Evolutionary conservation across 768 basidiomycete species (phyloP).

Genomic region (Leccinum aurantiacum): DNA sequence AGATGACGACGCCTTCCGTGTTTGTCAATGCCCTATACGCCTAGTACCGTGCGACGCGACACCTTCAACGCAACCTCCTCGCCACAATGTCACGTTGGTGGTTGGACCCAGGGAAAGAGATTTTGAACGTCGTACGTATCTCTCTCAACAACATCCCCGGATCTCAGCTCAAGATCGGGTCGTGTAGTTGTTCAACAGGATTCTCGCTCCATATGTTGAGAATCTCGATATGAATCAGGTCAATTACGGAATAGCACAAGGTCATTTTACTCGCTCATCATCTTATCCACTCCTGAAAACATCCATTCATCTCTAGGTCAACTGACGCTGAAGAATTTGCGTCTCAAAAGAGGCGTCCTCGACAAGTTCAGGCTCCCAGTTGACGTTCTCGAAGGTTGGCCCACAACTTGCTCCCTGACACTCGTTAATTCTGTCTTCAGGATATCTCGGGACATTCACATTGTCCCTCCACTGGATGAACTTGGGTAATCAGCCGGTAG

Average conservation of each 20-base stretch:
- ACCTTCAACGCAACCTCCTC: conserved; percentile 4
- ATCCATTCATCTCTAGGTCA: conserved; percentile 49
- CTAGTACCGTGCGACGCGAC: conserved; percentile 1
- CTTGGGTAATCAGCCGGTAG: conserved; percentile 85
- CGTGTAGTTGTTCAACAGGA: conserved; percentile 76
- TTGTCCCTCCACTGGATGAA: conserved; percentile 89
- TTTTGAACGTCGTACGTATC: conserved; percentile 64
- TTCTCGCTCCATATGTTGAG: conserved; percentile 93
- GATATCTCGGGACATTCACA: conserved; percentile 83
- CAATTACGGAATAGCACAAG: conserved; percentile 89
- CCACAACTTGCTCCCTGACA: neutral
- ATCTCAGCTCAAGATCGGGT: neutral
- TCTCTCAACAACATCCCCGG: neutral
- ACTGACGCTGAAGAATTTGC: conserved; percentile 74
- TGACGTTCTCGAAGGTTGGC: conserved; percentile 86
- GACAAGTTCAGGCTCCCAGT: conserved; percentile 96
- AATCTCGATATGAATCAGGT: conserved; percentile 94
- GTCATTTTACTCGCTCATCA: conserved; percentile 35
- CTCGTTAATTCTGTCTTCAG: conserved; percentile 37
- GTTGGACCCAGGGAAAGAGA: conserved; percentile 84
- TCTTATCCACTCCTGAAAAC: conserved; percentile 2
- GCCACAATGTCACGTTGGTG: conserved; percentile 65
- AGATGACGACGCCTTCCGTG: conserved; percentile 27
- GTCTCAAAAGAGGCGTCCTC: conserved; percentile 88
- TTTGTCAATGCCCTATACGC: conserved; percentile 34